phyloP scores from a whole-genome alignment of 2,329 filamentous ascomycete genomes.

The Apiospora saccharicola region DNA sequence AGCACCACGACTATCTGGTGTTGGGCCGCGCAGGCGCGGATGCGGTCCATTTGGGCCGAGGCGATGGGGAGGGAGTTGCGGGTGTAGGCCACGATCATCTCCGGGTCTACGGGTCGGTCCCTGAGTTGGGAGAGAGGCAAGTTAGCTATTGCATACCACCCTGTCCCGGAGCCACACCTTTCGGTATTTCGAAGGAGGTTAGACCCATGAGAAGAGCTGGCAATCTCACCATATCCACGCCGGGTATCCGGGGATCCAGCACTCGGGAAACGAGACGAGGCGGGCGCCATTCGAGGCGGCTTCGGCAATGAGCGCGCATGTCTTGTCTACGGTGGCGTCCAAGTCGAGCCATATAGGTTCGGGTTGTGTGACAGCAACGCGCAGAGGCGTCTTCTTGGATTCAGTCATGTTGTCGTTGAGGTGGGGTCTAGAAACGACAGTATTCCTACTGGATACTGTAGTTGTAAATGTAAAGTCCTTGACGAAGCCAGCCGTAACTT shows the following conservation, averaged over 20 bases:
- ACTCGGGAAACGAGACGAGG: conserved; percentile 56
- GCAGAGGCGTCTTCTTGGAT: conserved; percentile 25
- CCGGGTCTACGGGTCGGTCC: conserved; percentile 42
- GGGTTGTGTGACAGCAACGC: conserved; percentile 57
- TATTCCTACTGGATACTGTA: not conserved
- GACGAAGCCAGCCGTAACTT: too few relatives aligned
- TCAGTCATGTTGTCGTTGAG: not conserved
- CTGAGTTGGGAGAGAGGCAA: conserved; percentile 30
- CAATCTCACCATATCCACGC: conserved; percentile 26
- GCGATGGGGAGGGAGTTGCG: conserved; percentile 41
- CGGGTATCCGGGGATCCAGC: conserved; percentile 54
- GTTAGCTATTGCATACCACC: not conserved
- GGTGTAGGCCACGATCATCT: conserved; percentile 42
- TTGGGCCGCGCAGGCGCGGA: conserved; percentile 44
- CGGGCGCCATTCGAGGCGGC: conserved; percentile 54
- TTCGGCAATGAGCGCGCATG: conserved; percentile 55
- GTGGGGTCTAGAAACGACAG: not conserved
- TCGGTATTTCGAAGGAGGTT: not conserved
- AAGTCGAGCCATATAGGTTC: conserved; percentile 64
- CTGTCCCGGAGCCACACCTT: not conserved
- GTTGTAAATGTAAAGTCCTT: not conserved
- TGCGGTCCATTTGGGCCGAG: conserved; percentile 46
- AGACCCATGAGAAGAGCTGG: not conserved
- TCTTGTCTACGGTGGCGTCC: conserved; percentile 53
- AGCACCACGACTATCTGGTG: conserved; percentile 51